A percentile compares a stretch with the other conserved stretches of the same genome.
These are phyloP conservation scores for Sphagnum magellanicum DNA, from an alignment of 228 moss, liverwort and hornwort genomes.

Conservation along the genomic window DNA sequence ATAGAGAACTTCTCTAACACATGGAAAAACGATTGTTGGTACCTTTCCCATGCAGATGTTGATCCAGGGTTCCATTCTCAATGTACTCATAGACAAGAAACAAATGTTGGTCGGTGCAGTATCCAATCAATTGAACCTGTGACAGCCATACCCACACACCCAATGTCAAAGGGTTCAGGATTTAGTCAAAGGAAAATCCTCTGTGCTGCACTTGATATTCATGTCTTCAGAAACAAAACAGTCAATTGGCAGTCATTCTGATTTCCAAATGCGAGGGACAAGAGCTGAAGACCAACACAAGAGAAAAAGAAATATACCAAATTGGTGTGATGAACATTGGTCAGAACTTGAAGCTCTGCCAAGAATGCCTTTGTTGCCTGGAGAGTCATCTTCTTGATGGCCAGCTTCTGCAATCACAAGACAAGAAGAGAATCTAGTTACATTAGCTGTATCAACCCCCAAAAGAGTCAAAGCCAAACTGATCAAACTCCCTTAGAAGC, in stretches of 20 bases:
- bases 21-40: neutral
- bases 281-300: neutral
- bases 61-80: slow-evolving; percentile 83
- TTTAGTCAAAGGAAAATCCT: too few relatives aligned
- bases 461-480: too few relatives aligned
- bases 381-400: slow-evolving; percentile 89
- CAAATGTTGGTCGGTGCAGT: slow-evolving; percentile 73
- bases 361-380: slow-evolving; percentile 79
- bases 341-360: slow-evolving; percentile 94
- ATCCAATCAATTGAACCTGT: slow-evolving; percentile 88
- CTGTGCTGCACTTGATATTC: too few relatives aligned
- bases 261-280: too few relatives aligned
- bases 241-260: too few relatives aligned
- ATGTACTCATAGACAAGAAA: slow-evolving; percentile 82
- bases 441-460: too few relatives aligned
- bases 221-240: too few relatives aligned
- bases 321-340: slow-evolving; percentile 95
- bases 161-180: too few relatives aligned
- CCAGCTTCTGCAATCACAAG: slow-evolving; percentile 45
- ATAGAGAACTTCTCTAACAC: neutral
- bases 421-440: too few relatives aligned
- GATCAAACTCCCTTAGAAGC: too few relatives aligned
- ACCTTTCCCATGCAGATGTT: slow-evolving; percentile 63
- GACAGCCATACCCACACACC: neutral
- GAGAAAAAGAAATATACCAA: slow-evolving; percentile 24